A percentile compares a stretch with the other conserved stretches of the same genome.
These are phyloP conservation scores for Allium sativum DNA, from an alignment of 106 monocot genomes.

Conservation along the genomic window DNA sequence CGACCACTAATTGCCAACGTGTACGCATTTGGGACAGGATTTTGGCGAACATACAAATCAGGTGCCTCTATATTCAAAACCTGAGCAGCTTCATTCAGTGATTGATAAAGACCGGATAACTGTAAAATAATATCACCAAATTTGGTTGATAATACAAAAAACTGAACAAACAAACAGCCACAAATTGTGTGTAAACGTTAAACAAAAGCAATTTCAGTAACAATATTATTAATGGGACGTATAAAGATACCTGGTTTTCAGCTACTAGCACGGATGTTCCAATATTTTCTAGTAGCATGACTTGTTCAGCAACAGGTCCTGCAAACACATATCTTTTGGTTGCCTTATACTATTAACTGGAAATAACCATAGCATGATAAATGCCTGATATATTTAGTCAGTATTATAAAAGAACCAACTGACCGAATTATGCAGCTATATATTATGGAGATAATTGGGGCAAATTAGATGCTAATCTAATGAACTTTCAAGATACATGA, in stretches of 20 bases:
- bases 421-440: background rate
- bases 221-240: background rate
- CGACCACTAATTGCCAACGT: constrained; percentile 89
- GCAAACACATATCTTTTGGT: background rate
- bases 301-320: constrained; percentile 84
- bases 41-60: constrained; percentile 89
- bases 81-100: constrained; percentile 65
- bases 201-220: background rate
- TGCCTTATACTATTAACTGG: no score
- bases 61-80: constrained; percentile 75
- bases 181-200: background rate
- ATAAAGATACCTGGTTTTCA: constrained; percentile 73
- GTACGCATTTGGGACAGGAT: constrained; percentile 96
- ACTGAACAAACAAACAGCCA: background rate
- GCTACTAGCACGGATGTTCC: constrained; percentile 88
- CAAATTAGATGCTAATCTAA: background rate
- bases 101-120: constrained; percentile 65
- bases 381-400: no score
- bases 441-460: background rate
- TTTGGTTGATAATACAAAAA: background rate
- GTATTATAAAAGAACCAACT: no score
- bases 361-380: no score
- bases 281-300: constrained; percentile 94
- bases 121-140: constrained; percentile 16
- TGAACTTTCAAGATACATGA: background rate